Evolutionary conservation across 2,329 filamentous ascomycete genomes (phyloP).

Genomic region (Diaporthe sp.): DNA sequence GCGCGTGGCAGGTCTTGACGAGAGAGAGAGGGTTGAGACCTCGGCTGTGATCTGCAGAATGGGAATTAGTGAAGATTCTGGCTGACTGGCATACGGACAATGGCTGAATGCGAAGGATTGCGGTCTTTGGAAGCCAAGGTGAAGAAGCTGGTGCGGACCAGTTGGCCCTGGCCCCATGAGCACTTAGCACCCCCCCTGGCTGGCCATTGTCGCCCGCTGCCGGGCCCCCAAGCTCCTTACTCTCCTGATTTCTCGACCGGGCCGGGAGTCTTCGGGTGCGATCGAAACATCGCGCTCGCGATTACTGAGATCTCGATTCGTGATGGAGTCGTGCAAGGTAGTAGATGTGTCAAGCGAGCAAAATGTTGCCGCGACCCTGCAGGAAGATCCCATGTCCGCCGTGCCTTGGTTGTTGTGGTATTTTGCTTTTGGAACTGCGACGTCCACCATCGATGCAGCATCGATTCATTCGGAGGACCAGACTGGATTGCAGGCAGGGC

Average conservation of each 20-base stretch:
- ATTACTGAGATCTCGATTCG: slow-evolving; percentile 17
- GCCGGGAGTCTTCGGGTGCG: slow-evolving; percentile 29
- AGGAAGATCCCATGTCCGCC: not conserved
- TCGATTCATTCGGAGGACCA: not conserved
- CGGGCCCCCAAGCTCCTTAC: not conserved
- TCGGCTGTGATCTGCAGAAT: slow-evolving; percentile 18
- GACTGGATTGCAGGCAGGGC: not conserved
- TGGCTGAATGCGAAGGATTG: not conserved
- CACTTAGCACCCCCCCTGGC: not conserved
- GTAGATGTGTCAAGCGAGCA: slow-evolving; percentile 26
- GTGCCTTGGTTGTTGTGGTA: slow-evolving; percentile 10
- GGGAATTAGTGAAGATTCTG: not conserved
- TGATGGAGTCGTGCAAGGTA: slow-evolving; percentile 16
- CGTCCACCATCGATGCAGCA: slow-evolving; percentile 10
- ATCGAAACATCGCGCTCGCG: slow-evolving; percentile 20
- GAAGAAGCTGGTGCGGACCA: not conserved
- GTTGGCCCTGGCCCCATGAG: slow-evolving; percentile 5
- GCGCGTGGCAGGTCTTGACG: slow-evolving; percentile 16
- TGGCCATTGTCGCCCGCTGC: slow-evolving; percentile 22
- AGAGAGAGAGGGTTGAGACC: not conserved
- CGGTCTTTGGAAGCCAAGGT: not conserved
- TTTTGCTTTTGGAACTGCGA: slow-evolving; percentile 7
- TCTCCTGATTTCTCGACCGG: slow-evolving; percentile 32
- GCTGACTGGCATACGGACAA: not conserved
- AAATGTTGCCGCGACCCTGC: not conserved